Evolutionary conservation across 108 stramenopile genomes (phyloP), one percentile per base, ranked within the genome.

Genomic region (Nitzschia inconspicua): DNA sequence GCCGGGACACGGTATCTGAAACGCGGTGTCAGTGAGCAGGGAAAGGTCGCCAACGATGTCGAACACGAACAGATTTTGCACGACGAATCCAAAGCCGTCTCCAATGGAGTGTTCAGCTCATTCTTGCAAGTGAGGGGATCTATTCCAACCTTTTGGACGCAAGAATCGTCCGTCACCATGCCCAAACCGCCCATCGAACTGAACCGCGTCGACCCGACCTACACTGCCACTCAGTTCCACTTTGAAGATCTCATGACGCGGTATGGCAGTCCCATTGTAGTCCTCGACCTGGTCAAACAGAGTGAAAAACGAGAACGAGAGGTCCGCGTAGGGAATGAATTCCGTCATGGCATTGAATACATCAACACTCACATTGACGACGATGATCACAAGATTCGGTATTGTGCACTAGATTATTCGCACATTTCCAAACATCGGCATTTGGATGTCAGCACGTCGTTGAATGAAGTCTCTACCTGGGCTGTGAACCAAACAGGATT

Each of bases 1-100:
- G 98, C 98, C 4, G 98, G 98, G 4, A 98, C 97, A 1, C 67
- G 98, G 34, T 99, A 99, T 65, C 72, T 98, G 39, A 99, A 99
- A 76, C 88, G 98, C 13, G 97, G 98, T 26, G 95, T 96, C 9
- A 92, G 76, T 69, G 96, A 96, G 64, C 67, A 78, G 36, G 98
- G 97, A 5, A 94, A 96, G 44, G 97, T 98, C 7, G 98, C 98
- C 25, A 99, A 99, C 54, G 89, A 88, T 60, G 89, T 91, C 4
- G 89, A 94, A 58, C 86, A 92, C 29, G 94, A 91, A 48, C 95
- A 98, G 62, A 98, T 99, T 59, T 63, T 97, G 26, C 94, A 97
- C 36, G 95, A 94, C 50, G 91, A 95, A 60, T 76, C 82, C n/a
- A 81, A 75, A 27, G 68, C 79, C 11, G 28, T 54, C 9, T 56